Base-by-base conservation (phyloP, 768 basidiomycete genomes). In the Russula sp. region DNA sequence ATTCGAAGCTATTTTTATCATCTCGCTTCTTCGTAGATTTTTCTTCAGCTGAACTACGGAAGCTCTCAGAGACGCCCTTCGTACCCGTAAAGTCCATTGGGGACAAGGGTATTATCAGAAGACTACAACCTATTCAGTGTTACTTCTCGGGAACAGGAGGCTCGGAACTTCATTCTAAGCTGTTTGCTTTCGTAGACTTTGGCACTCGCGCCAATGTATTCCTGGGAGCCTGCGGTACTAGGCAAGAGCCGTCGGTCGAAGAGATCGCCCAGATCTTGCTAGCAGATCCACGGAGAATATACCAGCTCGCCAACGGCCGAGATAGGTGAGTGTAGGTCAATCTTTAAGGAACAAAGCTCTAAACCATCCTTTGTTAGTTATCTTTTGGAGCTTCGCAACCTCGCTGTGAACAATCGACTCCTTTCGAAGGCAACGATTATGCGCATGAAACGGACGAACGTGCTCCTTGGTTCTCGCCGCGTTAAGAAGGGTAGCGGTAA, bases 121-220 rank as follows among this genome's bases (percentile, higher is more conserved):
- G 18, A 36, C 72, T 88, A 28, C 73, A 81, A 28, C 89, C 90
- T 10, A 77, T 72, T 3, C 86, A 87, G 61, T 93, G 91, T 68
- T 92, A 87, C 71, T 81, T 94, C 62, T 83, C 81, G 3, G 77
- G 79, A 32, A 76, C 79, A 57, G 74, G 78, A 20, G 76, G 79
- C 28, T 81, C 82, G 28, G 79, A 81, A 40, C 84, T 93, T 46
- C 89, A 91, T 71, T 88, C 88, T 3, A 87, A 88, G 67, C 76
- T 96, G 1, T 97, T 98, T 71, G 81, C 84, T 38, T 97, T 94
- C 69, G 85, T 98, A 56, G 87, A 96, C 73, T 97, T 96, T 72
- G 95, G 94, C 2, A 72, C 80, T 1, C 77, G 80, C 5, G 96
- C 89, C 28, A 96, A 94, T 69, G 79, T 82, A 4, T 98, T 99